phyloP scores from a whole-genome alignment of 192 early-diverging fungal species.

The Ambispora gerdemannii region DNA sequence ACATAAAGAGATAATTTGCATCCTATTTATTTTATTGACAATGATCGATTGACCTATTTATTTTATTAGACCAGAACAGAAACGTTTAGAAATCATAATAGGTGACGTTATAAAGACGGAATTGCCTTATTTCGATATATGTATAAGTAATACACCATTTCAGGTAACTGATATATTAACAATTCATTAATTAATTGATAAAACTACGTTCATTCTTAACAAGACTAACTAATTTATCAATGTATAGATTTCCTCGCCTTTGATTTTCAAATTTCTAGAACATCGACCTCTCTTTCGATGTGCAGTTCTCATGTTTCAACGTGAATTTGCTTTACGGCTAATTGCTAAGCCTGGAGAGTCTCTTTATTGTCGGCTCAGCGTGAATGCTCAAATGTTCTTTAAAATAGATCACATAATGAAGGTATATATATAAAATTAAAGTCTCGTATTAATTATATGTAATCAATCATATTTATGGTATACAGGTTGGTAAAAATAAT shows the following conservation, averaged over 20 bases:
- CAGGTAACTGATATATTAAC: conserved; percentile 43
- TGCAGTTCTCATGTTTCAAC: conserved; percentile 98
- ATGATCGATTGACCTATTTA: background rate
- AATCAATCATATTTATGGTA: conserved; percentile 4
- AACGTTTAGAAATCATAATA: conserved; percentile 88
- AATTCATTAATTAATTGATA: background rate
- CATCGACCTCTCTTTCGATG: conserved; percentile 91
- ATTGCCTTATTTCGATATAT: conserved; percentile 97
- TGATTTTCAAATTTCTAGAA: conserved; percentile 92
- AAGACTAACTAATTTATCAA: no score
- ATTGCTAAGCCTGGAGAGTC: conserved; percentile 92
- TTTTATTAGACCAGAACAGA: conserved; percentile 62
- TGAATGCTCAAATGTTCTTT: conserved; percentile 90
- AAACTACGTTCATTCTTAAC: background rate
- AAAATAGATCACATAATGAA: conserved; percentile 98
- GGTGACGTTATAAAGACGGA: conserved; percentile 98
- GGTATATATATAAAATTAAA: conserved; percentile 37
- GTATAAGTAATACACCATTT: conserved; percentile 98
- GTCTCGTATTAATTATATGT: background rate
- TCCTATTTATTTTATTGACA: background rate
- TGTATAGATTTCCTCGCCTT: conserved; percentile 86
- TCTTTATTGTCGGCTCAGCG: conserved; percentile 87
- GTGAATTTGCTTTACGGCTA: conserved; percentile 94
- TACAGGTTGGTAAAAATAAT: conserved; percentile 89
- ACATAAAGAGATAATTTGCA: background rate